A percentile compares a stretch with the other conserved stretches of the same genome.
Conservation (phyloP, 441 rosid species). For the Geranium incanum region DNA sequence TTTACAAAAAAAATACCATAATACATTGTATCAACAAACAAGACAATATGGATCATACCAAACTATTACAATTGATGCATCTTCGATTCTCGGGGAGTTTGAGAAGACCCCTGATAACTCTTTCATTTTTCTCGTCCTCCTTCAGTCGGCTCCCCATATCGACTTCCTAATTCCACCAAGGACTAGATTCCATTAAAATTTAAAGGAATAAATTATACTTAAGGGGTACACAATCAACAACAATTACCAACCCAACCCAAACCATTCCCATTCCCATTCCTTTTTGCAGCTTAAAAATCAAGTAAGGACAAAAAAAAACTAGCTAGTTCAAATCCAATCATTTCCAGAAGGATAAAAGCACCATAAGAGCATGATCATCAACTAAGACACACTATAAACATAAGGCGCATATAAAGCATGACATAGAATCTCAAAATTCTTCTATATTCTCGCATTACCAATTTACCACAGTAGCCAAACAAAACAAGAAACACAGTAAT, state of each 20-base stretch:
- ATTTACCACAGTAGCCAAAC: neutral
- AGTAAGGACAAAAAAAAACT: neutral
- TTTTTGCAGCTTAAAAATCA: neutral
- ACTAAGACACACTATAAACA: neutral
- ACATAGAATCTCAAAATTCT: neutral
- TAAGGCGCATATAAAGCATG: neutral
- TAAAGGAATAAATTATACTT: neutral
- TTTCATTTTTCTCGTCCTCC: constrained; percentile 87
- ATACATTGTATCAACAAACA: neutral
- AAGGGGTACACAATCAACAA: neutral
- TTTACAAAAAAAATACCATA: neutral
- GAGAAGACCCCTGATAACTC: constrained; percentile 73
- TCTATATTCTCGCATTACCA: neutral
- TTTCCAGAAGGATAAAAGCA: neutral
- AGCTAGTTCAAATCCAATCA: neutral
- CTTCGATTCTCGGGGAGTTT: constrained; percentile 75
- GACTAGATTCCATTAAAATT: neutral
- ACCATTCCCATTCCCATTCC: neutral
- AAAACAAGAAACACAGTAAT: neutral
- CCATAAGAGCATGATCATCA: neutral
- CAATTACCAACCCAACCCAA: neutral
- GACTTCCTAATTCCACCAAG: constrained; percentile 2
- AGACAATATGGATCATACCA: constrained; percentile 42
- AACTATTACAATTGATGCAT: constrained; percentile 86
- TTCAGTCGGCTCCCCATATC: constrained; percentile 66